phyloP scores from a whole-genome alignment of 1,284 basidiomycete genomes.

The Cutaneotrichosporon sp. region DNA sequence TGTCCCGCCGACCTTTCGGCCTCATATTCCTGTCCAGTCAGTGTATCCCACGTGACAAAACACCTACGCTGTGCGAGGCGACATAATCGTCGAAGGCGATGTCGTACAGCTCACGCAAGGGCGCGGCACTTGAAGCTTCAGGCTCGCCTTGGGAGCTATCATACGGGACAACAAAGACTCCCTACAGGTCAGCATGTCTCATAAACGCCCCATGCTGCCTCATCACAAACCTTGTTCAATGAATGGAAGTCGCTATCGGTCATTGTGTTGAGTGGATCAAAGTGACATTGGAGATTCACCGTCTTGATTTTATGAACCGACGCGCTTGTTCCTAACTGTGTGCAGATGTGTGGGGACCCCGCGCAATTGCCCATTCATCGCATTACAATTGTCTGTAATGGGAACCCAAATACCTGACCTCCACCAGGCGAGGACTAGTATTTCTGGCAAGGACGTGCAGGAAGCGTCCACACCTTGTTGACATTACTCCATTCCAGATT shows the following conservation, averaged over 20 bases:
- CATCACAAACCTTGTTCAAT: constrained; percentile 28
- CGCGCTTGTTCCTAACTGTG: no score
- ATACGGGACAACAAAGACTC: constrained; percentile 32
- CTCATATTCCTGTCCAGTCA: constrained; percentile 29
- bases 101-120: constrained; percentile 23
- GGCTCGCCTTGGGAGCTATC: constrained; percentile 16
- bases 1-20: constrained; percentile 23
- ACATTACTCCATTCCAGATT: no score
- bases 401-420: no score
- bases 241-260: constrained; percentile 31
- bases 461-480: no score
- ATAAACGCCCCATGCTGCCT: no score
- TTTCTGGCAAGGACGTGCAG: no score
- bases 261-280: constrained; percentile 11
- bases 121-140: constrained; percentile 8
- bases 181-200: constrained; percentile 17
- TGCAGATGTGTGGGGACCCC: no score
- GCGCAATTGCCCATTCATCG: no score
- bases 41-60: background rate
- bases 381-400: no score
- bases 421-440: no score
- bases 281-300: background rate
- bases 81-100: constrained; percentile 15
- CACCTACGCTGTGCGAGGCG: constrained; percentile 20
- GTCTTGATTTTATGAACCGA: no score